Evolutionary conservation across 169 alveolate species (phyloP).

Genomic region (Blepharisma undulans): DNA sequence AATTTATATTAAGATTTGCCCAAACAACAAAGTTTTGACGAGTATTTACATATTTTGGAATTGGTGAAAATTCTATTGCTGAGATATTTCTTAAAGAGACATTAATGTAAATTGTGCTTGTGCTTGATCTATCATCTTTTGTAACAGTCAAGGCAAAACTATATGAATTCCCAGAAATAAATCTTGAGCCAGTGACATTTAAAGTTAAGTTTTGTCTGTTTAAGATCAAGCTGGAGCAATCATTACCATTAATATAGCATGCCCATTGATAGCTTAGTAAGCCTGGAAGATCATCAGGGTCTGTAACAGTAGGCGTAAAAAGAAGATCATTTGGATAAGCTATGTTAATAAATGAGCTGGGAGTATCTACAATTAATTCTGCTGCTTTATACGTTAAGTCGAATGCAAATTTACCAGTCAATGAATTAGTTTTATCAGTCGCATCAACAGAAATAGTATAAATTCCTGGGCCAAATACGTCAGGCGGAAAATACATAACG

Average conservation of each 20-base stretch:
- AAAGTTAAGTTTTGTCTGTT: not conserved
- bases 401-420: not conserved
- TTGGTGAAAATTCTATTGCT: too few species aligned
- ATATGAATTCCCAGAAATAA: not conserved
- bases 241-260: not conserved
- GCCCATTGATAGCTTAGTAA: not conserved
- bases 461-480: not conserved
- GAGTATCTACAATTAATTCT: not conserved
- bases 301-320: not conserved
- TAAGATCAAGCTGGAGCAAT: not conserved
- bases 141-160: too few species aligned
- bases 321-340: not conserved
- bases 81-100: too few species aligned
- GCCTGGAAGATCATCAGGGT: conserved; percentile 1
- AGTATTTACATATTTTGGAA: too few species aligned
- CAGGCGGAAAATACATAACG: not conserved
- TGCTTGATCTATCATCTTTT: too few species aligned
- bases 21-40: not conserved
- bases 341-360: not conserved
- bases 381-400: not conserved
- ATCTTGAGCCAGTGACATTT: not conserved
- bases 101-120: too few species aligned
- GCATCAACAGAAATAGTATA: not conserved
- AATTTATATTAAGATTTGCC: not conserved
- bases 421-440: not conserved